Percentiles rank a stretch among this genome's conserved stretches.
phyloP scores from a whole-genome alignment of 306 rosid genomes.

The Boehmeria nivea region DNA sequence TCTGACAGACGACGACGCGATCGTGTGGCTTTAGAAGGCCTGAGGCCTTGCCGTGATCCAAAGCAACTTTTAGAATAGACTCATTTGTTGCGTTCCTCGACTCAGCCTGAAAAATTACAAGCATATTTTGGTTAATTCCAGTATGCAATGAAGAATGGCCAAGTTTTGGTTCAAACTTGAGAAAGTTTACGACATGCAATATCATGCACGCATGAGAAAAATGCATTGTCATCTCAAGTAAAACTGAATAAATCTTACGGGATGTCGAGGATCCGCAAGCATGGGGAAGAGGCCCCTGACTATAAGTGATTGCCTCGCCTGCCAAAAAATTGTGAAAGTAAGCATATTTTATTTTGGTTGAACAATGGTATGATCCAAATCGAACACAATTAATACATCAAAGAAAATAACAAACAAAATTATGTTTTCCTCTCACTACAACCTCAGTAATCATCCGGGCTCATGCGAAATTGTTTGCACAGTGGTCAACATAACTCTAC shows the following conservation, averaged over 20 bases:
- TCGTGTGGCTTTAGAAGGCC: conserved; percentile 79
- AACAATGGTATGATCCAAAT: too few relatives aligned
- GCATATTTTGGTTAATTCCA: background rate
- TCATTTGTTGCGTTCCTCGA: conserved; percentile 62
- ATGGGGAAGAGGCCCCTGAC: conserved; percentile 87
- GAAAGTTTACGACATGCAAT: background rate
- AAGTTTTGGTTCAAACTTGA: background rate
- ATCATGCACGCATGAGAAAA: background rate
- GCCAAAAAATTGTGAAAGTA: conserved; percentile 21
- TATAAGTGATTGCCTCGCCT: conserved; percentile 92
- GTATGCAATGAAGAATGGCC: background rate
- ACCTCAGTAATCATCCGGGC: too few relatives aligned
- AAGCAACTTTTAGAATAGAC: conserved; percentile 80
- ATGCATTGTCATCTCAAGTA: background rate
- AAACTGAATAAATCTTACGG: conserved; percentile 43
- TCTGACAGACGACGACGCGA: conserved; percentile 86
- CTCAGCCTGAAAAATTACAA: conserved; percentile 51
- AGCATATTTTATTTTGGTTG: too few relatives aligned
- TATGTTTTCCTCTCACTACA: too few relatives aligned
- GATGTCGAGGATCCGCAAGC: conserved; percentile 97
- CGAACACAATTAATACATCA: too few relatives aligned
- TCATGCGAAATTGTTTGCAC: too few relatives aligned
- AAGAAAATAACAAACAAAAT: too few relatives aligned
- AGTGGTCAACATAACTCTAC: too few relatives aligned
- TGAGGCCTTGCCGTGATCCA: conserved; percentile 74